A percentile compares a stretch with the other conserved stretches of the same genome.
Evolutionary conservation across 1,284 basidiomycete genomes (phyloP).

Genomic region (Trametes versicolor): DNA sequence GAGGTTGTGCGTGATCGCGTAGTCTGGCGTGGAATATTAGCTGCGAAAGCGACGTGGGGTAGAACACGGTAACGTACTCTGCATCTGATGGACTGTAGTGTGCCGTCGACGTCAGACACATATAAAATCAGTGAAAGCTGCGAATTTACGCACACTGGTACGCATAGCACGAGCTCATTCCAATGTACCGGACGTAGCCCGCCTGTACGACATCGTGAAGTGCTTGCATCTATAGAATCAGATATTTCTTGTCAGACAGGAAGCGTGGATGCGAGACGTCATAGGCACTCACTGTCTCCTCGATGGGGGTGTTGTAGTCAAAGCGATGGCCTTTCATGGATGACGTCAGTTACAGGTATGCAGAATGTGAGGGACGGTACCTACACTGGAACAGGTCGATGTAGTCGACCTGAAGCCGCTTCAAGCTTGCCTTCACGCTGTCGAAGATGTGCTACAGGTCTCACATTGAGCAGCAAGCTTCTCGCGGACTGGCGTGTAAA

Average conservation of each 20-base stretch:
- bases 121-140: background rate
- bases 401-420: slow-evolving; percentile 53
- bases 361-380: background rate
- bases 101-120: background rate
- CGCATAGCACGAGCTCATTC: slow-evolving; percentile 50
- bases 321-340: slow-evolving; percentile 47
- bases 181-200: slow-evolving; percentile 49
- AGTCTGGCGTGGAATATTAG: slow-evolving; percentile 31
- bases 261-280: slow-evolving; percentile 1
- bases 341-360: background rate
- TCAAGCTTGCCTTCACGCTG: slow-evolving; percentile 50
- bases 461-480: background rate
- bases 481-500: too few species aligned
- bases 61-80: slow-evolving; percentile 36
- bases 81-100: slow-evolving; percentile 36
- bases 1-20: slow-evolving; percentile 42
- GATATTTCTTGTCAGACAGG: too few species aligned
- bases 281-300: slow-evolving; percentile 34
- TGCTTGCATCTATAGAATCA: slow-evolving; percentile 42
- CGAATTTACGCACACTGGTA: slow-evolving; percentile 38
- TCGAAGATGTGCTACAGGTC: slow-evolving; percentile 52
- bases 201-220: slow-evolving; percentile 49
- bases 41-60: background rate
- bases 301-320: slow-evolving; percentile 41
- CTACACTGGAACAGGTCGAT: slow-evolving; percentile 50